Evolutionary conservation across 345 rosid species (phyloP), one percentile per base, ranked within the genome.

Genomic region (Salix koriyanagi): DNA sequence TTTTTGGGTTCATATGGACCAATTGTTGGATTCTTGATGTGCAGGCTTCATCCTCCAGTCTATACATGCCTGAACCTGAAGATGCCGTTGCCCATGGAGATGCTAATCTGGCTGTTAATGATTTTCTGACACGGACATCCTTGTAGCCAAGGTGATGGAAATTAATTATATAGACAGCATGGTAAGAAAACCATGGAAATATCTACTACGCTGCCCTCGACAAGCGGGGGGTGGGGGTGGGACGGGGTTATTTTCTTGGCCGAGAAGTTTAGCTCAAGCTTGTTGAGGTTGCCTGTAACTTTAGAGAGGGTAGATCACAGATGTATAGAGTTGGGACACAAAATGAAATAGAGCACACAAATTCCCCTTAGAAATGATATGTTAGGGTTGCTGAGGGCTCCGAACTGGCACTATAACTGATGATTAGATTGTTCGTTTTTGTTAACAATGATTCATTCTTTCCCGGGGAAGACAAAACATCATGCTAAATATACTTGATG

Each of bases 81-180:
- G 99, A 91, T 77, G 97, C 98, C 1, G 98, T 96, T 26, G 84
- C 97, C 65, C 99, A 96, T 64, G 99, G 99, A 72, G 99, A 96
- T 76, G 80, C 90, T 44, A 87, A 74, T 82, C 94, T 96, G 42
- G 99, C 95, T 48, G 98, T 96, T 64, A 89, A 94, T 61, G 98
- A 94, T 84, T 96, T 94, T 82, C 78, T 96, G 65, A 84, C 97
- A 7, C 85, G 98, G 67, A 75, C 98, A 26, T 6, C 77, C 34
- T 73, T 58, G 34, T 68, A 73, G 77, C 68, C n/a, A 16, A 73
- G 34, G 19, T 44, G 73, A 68, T 58, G 46, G 52, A 13, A 71
- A 56, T 25, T 70, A 73, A 71, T 12, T 42, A 37, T 41, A 23
- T 61, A 39, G 65, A 78, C 30, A 71, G 79, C 73, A 32, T 61